A percentile compares a stretch with the other conserved stretches of the same genome.
Evolutionary conservation across 23 red algal species (phyloP).

Genomic region (Gracilaria domingensis): DNA sequence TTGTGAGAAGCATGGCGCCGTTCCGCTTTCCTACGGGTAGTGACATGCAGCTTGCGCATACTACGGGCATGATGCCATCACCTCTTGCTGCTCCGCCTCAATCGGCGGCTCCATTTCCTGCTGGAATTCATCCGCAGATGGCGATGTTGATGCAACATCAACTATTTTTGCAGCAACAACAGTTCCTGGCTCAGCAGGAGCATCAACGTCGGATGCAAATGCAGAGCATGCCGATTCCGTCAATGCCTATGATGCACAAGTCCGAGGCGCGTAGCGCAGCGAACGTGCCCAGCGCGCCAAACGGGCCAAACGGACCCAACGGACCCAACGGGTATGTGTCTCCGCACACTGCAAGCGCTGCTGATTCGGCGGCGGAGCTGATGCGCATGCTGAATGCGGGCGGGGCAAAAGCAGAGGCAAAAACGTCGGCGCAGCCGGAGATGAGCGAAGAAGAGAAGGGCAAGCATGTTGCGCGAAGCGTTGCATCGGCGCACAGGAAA

Average conservation of each 20-base stretch:
- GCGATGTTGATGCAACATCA: slow-evolving; percentile 70
- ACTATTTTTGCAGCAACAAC: slow-evolving; percentile 39
- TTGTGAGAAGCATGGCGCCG: slow-evolving; percentile 4
- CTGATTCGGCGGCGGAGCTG: slow-evolving; percentile 7
- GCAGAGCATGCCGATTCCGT: slow-evolving; percentile 36
- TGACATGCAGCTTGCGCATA: slow-evolving; percentile 15
- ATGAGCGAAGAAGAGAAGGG: slow-evolving; percentile 32
- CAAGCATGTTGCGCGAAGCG: slow-evolving; percentile 17
- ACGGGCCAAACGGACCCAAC: background rate
- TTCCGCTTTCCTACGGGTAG: slow-evolving; percentile 4
- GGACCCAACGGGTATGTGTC: background rate
- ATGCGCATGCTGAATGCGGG: slow-evolving; percentile 36
- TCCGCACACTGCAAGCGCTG: background rate
- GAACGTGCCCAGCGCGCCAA: too few species aligned
- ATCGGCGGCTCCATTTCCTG: slow-evolving; percentile 10
- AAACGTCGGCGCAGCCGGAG: background rate
- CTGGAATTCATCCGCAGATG: slow-evolving; percentile 51
- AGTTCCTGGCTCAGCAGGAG: slow-evolving; percentile 52
- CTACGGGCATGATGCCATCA: background rate
- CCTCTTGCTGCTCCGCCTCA: slow-evolving; percentile 20
- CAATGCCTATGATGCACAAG: slow-evolving; percentile 11
- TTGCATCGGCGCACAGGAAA: slow-evolving; percentile 1
- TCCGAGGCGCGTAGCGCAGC: slow-evolving; percentile 11
- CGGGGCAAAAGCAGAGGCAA: background rate
- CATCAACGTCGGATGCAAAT: slow-evolving; percentile 60